Conservation (phyloP, 345 rosid genomes). For the Lepidium sativum region DNA sequence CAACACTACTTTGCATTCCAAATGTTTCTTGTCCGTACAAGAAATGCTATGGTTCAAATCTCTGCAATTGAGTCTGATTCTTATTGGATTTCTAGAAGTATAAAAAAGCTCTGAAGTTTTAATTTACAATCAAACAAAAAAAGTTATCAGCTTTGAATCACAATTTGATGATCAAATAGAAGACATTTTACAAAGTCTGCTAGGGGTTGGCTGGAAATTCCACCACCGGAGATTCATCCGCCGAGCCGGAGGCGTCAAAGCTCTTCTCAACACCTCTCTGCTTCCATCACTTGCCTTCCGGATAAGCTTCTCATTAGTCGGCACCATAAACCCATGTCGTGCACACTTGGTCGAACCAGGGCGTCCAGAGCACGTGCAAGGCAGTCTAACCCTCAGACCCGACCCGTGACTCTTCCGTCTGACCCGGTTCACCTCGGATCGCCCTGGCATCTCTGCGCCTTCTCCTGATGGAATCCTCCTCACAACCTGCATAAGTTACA, state of each 20-base stretch:
- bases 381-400: constrained; percentile 6
- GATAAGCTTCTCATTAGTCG: constrained; percentile 26
- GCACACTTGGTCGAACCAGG: constrained; percentile 23
- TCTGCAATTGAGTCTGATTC: constrained; percentile 5
- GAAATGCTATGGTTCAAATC: neutral
- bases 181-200: constrained; percentile 43
- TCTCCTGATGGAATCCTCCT: constrained; percentile 26
- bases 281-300: constrained; percentile 14
- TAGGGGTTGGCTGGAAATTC: constrained; percentile 45
- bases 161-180: constrained; percentile 18
- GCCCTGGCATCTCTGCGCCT: constrained; percentile 18
- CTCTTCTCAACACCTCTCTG: constrained; percentile 40
- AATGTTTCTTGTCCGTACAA: neutral
- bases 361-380: constrained; percentile 26
- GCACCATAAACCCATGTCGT: constrained; percentile 27
- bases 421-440: constrained; percentile 5
- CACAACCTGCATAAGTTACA: constrained; percentile 14
- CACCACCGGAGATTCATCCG: constrained; percentile 41
- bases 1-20: neutral
- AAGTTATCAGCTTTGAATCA: neutral
- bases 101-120: neutral
- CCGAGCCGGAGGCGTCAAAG: constrained; percentile 38
- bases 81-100: constrained; percentile 2
- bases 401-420: constrained; percentile 17
- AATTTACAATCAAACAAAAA: constrained; percentile 11